A percentile compares a stretch with the other conserved stretches of the same genome.
These are phyloP conservation scores for Citrullus amarus DNA, from an alignment of 306 rosid genomes.

Conservation along the genomic window DNA sequence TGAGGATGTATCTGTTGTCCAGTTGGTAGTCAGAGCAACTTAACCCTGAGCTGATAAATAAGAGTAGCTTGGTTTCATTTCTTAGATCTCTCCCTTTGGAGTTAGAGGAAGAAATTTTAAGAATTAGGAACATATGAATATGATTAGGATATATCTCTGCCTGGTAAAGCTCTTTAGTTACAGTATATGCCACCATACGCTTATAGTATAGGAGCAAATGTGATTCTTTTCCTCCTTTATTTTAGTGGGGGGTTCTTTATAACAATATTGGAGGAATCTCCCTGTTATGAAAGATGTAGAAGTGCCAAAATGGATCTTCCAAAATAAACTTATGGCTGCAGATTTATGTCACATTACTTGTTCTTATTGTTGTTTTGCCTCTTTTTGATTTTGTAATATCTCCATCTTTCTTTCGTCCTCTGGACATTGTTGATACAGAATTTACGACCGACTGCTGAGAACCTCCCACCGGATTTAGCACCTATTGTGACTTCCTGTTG, in stretches of 20 bases:
- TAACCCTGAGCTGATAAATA: background rate
- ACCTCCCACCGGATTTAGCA: constrained; percentile 67
- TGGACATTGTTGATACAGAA: constrained; percentile 35
- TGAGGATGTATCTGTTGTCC: background rate
- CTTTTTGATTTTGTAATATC: background rate
- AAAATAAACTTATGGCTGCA: background rate
- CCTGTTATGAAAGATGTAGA: background rate
- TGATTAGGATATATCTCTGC: background rate
- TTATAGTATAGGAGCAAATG: background rate
- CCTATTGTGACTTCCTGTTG: constrained; percentile 74
- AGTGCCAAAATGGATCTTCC: background rate
- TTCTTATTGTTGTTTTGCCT: background rate
- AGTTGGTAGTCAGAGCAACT: background rate
- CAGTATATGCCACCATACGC: background rate
- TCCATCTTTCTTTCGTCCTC: background rate
- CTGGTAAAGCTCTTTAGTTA: background rate
- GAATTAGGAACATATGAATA: background rate
- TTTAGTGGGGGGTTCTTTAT: background rate
- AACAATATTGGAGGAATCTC: background rate
- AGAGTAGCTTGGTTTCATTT: background rate
- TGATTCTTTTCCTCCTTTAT: background rate
- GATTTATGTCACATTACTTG: background rate
- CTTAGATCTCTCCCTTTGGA: background rate
- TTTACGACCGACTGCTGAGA: constrained; percentile 75
- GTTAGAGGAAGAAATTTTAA: background rate